These are phyloP conservation scores for Cyclocybe cylindracea DNA, from an alignment of 768 basidiomycete species.

Conservation along the genomic window DNA sequence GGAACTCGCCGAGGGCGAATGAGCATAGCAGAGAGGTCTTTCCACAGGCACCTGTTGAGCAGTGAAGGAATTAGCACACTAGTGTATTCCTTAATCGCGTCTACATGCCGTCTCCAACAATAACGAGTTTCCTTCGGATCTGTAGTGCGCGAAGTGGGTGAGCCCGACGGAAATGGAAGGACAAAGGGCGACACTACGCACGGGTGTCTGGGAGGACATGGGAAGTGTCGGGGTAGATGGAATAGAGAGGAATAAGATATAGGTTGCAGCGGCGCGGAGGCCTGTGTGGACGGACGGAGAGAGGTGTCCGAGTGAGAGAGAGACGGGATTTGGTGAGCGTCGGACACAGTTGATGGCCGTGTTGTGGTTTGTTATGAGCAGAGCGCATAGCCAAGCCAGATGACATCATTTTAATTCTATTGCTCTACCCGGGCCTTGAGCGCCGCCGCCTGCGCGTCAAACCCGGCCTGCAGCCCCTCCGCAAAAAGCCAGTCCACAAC, in stretches of 20 bases:
- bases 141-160: slow-evolving; percentile 29
- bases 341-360: slow-evolving; percentile 12
- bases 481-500: slow-evolving; percentile 23
- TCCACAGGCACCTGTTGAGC: slow-evolving; percentile 80
- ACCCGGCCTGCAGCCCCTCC: slow-evolving; percentile 22
- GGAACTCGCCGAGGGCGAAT: slow-evolving; percentile 93
- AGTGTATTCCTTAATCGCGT: slow-evolving; percentile 11
- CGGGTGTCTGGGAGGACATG: slow-evolving; percentile 60
- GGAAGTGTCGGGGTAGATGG: slow-evolving; percentile 4
- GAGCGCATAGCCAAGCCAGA: slow-evolving; percentile 12
- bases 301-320: slow-evolving; percentile 13
- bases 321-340: slow-evolving; percentile 1
- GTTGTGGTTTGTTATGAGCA: slow-evolving; percentile 16
- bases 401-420: slow-evolving; percentile 12
- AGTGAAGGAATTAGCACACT: slow-evolving; percentile 20
- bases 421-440: slow-evolving; percentile 20
- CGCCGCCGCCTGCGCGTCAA: slow-evolving; percentile 23
- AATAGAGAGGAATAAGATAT: slow-evolving; percentile 11
- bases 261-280: slow-evolving; percentile 8
- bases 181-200: slow-evolving; percentile 33
- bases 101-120: slow-evolving; percentile 90
- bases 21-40: slow-evolving; percentile 92
- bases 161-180: slow-evolving; percentile 6
- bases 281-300: slow-evolving; percentile 11
- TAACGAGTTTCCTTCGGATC: slow-evolving; percentile 95